Evolutionary conservation across 805 yeast species (phyloP), one percentile per base, ranked within the genome.

Genomic region (Ogataea paraovalis): DNA sequence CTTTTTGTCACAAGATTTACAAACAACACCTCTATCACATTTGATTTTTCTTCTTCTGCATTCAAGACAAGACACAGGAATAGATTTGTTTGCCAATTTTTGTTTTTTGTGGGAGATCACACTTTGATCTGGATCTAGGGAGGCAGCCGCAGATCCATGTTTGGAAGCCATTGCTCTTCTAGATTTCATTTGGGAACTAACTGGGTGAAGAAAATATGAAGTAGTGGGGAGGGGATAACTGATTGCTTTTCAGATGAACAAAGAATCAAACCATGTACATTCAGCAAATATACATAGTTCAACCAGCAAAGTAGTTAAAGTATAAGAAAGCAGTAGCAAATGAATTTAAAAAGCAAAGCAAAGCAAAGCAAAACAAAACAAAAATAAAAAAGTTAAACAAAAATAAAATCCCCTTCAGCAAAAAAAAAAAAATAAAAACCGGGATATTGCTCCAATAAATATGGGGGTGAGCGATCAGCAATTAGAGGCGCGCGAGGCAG

Each of bases 1-100:
- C 43, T 73, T 60, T 43, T 62, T 64, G 10, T 52, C 55, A 54
- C 79, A 74, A 42, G 71, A 73, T 48, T 69, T 67, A 52, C 79
- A 74, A 1, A 75, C 74, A 27, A 59, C 59, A 27, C 57, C 47
- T 27, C 68, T 46, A 44, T 63, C 68, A 51, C 70, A 67, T 48
- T 66, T 66, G 48, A 63, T 59, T 49, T 66, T 67, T 41, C 69
- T 57, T 33, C 65, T 51, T 16, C 69, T 53, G 44, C 71, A 67
- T 41, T 58, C 63, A 10, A 61, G 44, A 47, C 71, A 67, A 2
- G 70, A 65, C 6, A 63, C 62, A 1, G 70, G 69, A 20, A 58
- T 43, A 8, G 48, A 18, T 50, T 52, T 30, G 41, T 43, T 38
- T 45, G 34, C 33, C 6, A 30, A 3, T 30, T 41, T 12, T 14